Conservation (phyloP, 78 protist species). For the Goniomonas avonlea region DNA sequence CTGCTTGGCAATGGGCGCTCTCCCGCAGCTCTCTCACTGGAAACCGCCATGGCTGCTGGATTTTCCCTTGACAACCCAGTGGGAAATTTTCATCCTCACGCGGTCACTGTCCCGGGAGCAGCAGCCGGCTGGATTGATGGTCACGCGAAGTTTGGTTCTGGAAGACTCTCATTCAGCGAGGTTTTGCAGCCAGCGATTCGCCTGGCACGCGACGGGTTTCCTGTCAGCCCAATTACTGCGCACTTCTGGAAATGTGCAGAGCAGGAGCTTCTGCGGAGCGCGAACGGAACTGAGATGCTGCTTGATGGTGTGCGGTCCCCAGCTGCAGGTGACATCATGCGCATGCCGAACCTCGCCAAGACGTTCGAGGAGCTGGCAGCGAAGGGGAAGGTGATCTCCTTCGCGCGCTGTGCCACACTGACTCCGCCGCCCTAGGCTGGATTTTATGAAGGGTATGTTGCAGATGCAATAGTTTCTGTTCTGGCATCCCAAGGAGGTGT, state of each 20-base stretch:
- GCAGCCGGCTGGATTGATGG: constrained; percentile 71
- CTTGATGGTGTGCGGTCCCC: constrained; percentile 48
- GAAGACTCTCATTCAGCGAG: constrained; percentile 24
- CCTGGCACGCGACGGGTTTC: constrained; percentile 54
- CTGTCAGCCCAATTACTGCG: constrained; percentile 36
- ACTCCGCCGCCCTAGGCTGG: no score
- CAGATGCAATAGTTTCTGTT: constrained; percentile 51
- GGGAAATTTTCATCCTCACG: neutral
- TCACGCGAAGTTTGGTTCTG: constrained; percentile 45
- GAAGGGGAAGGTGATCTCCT: constrained; percentile 62
- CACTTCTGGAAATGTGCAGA: neutral
- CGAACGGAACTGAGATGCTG: constrained; percentile 7
- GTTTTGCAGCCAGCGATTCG: constrained; percentile 55
- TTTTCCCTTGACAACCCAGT: neutral
- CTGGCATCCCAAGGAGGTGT: constrained; percentile 50
- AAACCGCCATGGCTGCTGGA: neutral
- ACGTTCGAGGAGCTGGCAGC: constrained; percentile 33
- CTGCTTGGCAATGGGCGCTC: constrained; percentile 71
- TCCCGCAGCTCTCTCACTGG: constrained; percentile 36
- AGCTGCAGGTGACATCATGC: constrained; percentile 43
- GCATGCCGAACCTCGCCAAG: constrained; percentile 40
- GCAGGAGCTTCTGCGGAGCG: neutral
- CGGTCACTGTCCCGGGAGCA: constrained; percentile 58
- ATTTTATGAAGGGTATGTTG: constrained; percentile 54
- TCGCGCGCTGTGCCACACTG: no score